phyloP scores from a whole-genome alignment of 768 basidiomycete species.

The Boletus coccyginus region DNA sequence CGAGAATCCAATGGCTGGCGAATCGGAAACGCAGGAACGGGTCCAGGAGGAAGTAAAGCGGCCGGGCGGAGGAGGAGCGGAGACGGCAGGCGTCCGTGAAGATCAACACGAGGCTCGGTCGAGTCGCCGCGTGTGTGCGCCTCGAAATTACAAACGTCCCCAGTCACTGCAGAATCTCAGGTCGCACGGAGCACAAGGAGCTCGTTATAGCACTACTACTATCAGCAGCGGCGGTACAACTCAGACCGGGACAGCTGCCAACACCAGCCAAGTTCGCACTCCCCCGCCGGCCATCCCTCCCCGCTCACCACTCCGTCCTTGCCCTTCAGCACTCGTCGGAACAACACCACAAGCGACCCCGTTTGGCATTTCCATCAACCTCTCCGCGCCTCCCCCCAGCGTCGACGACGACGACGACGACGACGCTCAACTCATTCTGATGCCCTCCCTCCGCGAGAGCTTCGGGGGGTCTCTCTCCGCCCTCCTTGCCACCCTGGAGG shows the following conservation, averaged over 20 bases:
- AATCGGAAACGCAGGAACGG: constrained; percentile 3
- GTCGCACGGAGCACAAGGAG: constrained; percentile 6
- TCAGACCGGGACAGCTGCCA: constrained; percentile 1
- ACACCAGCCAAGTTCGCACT: neutral
- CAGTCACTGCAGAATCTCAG: constrained; percentile 30
- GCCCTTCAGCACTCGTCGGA: constrained; percentile 15
- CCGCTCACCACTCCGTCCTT: constrained; percentile 31
- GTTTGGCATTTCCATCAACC: neutral
- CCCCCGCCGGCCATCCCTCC: constrained; percentile 29
- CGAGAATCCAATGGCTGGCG: constrained; percentile 1
- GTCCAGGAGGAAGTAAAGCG: neutral
- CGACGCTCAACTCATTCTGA: constrained; percentile 18
- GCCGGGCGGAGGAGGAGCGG: constrained; percentile 20
- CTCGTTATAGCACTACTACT: constrained; percentile 10
- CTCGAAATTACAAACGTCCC: constrained; percentile 35
- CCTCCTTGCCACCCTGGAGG: constrained; percentile 30
- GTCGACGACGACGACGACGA: constrained; percentile 10
- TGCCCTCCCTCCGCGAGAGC: constrained; percentile 30
- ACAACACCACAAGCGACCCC: constrained; percentile 8
- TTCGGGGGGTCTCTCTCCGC: constrained; percentile 33
- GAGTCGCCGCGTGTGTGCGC: constrained; percentile 39
- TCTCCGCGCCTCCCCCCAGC: neutral
- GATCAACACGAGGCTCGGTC: constrained; percentile 38
- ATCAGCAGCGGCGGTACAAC: constrained; percentile 9
- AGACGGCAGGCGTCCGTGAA: constrained; percentile 15